phyloP scores from a whole-genome alignment of 352 stramenopile species.

The Phytophthora quininea region DNA sequence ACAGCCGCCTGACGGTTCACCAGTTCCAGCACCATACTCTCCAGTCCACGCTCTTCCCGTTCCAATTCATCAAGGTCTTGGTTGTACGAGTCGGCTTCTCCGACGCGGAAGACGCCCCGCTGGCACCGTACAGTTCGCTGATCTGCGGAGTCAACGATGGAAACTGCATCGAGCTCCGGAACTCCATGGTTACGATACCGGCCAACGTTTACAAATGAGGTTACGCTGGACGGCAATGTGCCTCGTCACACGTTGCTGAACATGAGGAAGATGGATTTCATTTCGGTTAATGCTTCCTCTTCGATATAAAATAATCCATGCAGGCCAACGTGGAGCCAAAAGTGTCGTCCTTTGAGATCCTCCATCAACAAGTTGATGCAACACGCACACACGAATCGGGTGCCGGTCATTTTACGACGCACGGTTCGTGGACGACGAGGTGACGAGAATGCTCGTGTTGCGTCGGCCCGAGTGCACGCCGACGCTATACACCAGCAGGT shows the following conservation, averaged over 20 bases:
- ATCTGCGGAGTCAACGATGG: slow-evolving; percentile 51
- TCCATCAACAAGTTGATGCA: background rate
- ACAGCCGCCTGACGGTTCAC: slow-evolving; percentile 52
- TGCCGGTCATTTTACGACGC: slow-evolving; percentile 13
- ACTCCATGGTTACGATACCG: slow-evolving; percentile 20
- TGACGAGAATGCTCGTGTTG: slow-evolving; percentile 58
- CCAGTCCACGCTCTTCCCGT: slow-evolving; percentile 57
- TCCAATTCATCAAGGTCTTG: slow-evolving; percentile 64
- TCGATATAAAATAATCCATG: slow-evolving; percentile 34
- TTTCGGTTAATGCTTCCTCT: slow-evolving; percentile 12
- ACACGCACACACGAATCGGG: slow-evolving; percentile 13
- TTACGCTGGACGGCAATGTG: no score
- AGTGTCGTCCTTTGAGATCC: background rate
- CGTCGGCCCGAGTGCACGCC: slow-evolving; percentile 69
- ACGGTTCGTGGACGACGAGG: slow-evolving; percentile 24
- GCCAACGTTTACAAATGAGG: no score
- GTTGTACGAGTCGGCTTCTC: slow-evolving; percentile 49
- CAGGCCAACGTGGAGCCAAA: background rate
- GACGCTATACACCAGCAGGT: slow-evolving; percentile 76
- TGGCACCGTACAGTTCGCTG: slow-evolving; percentile 67
- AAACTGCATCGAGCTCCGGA: slow-evolving; percentile 16
- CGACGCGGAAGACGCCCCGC: slow-evolving; percentile 44
- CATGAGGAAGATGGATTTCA: slow-evolving; percentile 3
- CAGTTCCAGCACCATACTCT: slow-evolving; percentile 53
- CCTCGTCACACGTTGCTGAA: background rate